Evolutionary conservation across 2,329 filamentous ascomycete genomes (phyloP).

Genomic region (Geoglossum cookeanum): DNA sequence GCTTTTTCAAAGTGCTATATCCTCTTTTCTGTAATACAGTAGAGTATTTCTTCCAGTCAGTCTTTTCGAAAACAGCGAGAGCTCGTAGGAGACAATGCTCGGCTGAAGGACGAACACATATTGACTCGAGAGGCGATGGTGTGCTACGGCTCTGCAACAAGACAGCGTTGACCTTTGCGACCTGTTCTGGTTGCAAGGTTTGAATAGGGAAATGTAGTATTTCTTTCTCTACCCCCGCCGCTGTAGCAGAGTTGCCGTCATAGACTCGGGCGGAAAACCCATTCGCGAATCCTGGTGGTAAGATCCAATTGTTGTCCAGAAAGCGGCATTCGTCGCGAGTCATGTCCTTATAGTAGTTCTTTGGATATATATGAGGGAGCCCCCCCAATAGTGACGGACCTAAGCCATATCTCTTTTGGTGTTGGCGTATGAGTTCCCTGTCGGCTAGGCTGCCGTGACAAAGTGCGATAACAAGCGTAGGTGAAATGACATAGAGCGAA

Average conservation of each 20-base stretch:
- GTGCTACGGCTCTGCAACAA: background rate
- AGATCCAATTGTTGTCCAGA: slow-evolving; percentile 12
- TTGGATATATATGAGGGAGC: slow-evolving; percentile 13
- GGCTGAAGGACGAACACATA: background rate
- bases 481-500: slow-evolving; percentile 15
- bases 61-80: background rate
- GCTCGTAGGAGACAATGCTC: background rate
- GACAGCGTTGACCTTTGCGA: background rate
- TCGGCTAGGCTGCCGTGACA: slow-evolving; percentile 15
- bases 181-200: background rate
- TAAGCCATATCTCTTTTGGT: slow-evolving; percentile 14
- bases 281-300: slow-evolving; percentile 13
- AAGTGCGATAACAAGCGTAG: slow-evolving; percentile 14
- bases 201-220: background rate
- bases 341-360: slow-evolving; percentile 15
- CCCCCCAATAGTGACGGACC: slow-evolving; percentile 13
- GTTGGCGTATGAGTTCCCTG: slow-evolving; percentile 11
- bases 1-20: background rate
- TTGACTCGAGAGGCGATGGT: background rate
- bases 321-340: slow-evolving; percentile 12
- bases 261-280: slow-evolving; percentile 7
- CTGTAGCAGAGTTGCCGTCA: background rate
- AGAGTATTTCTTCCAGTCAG: background rate
- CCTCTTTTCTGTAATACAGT: background rate
- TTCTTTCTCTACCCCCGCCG: background rate